A percentile compares a stretch with the other conserved stretches of the same genome.
Conservation (phyloP, 2,329 filamentous ascomycete species). For the Claviceps sorghi region DNA sequence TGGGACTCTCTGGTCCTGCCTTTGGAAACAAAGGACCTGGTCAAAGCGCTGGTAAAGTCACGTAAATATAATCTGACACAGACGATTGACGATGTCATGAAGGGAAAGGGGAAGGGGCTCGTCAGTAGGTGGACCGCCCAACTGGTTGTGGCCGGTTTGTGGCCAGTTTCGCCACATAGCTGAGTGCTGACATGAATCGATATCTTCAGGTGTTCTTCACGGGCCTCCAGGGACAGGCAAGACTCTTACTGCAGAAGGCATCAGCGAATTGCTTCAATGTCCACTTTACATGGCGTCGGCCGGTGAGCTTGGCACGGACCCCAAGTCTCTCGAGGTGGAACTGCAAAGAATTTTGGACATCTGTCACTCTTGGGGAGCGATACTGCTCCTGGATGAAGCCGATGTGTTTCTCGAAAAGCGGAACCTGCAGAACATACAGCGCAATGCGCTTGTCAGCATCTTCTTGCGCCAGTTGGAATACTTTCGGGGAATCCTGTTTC, state of each 20-base stretch:
- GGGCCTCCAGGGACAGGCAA: constrained; percentile 81
- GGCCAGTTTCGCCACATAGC: not conserved
- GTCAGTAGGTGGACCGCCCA: constrained; percentile 34
- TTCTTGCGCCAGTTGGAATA: constrained; percentile 81
- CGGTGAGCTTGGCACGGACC: constrained; percentile 69
- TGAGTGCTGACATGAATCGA: not conserved
- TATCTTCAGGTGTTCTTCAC: constrained; percentile 51
- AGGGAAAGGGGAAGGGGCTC: constrained; percentile 75
- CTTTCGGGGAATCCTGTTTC: constrained; percentile 79
- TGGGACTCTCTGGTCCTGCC: constrained; percentile 69
- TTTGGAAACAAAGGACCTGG: constrained; percentile 45
- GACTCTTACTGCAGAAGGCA: constrained; percentile 74
- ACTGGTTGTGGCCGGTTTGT: not conserved
- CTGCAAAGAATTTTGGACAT: constrained; percentile 76
- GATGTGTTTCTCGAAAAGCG: constrained; percentile 76
- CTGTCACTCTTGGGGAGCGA: constrained; percentile 72
- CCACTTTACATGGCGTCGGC: constrained; percentile 74
- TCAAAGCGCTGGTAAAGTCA: constrained; percentile 64
- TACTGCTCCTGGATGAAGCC: constrained; percentile 73
- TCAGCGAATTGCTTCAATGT: constrained; percentile 67
- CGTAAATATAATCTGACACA: constrained; percentile 71
- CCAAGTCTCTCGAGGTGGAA: constrained; percentile 56
- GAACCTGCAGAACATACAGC: constrained; percentile 68
- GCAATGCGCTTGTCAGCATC: constrained; percentile 74
- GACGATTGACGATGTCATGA: constrained; percentile 70